phyloP scores from a whole-genome alignment of 345 rosid species.

The Sisymbrium altissimum region DNA sequence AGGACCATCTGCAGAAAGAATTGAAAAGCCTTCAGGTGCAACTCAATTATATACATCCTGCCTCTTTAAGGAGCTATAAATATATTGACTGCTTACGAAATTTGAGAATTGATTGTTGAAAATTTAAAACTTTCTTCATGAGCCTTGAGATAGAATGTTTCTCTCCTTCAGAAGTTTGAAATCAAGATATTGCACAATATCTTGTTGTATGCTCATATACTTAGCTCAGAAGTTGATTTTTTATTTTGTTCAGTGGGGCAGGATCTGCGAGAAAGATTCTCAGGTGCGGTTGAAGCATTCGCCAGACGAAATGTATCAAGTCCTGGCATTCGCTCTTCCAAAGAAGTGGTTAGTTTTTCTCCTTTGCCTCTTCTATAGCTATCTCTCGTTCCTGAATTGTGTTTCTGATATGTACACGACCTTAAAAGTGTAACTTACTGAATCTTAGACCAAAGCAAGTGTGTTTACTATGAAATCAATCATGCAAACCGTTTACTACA shows the following conservation, averaged over 20 bases:
- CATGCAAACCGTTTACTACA: no score
- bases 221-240: background rate
- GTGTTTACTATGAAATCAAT: background rate
- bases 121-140: background rate
- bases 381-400: background rate
- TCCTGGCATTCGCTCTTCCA: conserved; percentile 47
- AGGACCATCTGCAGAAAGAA: conserved; percentile 61
- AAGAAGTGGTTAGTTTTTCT: conserved; percentile 47
- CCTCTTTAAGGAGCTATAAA: background rate
- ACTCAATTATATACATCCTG: background rate
- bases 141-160: background rate
- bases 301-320: conserved; percentile 58
- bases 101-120: background rate
- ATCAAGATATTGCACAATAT: background rate
- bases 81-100: background rate
- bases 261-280: conserved; percentile 73
- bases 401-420: background rate
- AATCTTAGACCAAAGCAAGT: background rate
- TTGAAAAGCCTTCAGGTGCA: conserved; percentile 71
- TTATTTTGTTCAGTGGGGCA: conserved; percentile 49
- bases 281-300: conserved; percentile 84
- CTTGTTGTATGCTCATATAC: background rate
- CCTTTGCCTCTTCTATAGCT: background rate
- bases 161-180: no score
- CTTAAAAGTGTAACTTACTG: background rate